A percentile compares a stretch with the other conserved stretches of the same genome.
These are phyloP conservation scores for Ophiostoma piceae DNA, from an alignment of 2,329 filamentous ascomycete species.

Conservation along the genomic window DNA sequence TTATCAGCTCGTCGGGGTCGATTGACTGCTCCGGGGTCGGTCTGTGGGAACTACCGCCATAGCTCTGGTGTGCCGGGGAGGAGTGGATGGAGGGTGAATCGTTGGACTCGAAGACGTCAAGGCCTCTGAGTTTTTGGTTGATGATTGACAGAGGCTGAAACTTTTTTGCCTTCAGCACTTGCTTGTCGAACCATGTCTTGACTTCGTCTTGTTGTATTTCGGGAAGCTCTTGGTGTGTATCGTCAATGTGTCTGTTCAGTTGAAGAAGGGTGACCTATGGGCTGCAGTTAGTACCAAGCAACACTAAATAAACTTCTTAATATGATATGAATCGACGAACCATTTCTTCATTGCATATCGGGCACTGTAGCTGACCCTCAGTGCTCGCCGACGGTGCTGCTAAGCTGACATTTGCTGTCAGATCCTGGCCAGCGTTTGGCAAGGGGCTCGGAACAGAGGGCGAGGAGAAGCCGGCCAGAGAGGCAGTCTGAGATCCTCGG, in stretches of 20 bases:
- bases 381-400: conserved; percentile 49
- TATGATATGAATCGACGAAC: conserved; percentile 42
- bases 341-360: conserved; percentile 99
- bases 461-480: conserved; percentile 47
- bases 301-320: neutral
- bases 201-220: conserved; percentile 88
- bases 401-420: conserved; percentile 74
- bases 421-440: conserved; percentile 68
- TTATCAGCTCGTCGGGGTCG: conserved; percentile 88
- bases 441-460: conserved; percentile 55
- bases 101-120: conserved; percentile 93
- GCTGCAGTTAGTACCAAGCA: neutral
- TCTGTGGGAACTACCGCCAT: conserved; percentile 37
- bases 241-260: conserved; percentile 80
- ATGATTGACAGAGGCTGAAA: conserved; percentile 88
- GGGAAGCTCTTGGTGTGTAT: conserved; percentile 82
- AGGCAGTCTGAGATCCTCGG: conserved; percentile 59
- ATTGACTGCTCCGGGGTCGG: conserved; percentile 39
- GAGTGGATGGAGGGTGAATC: conserved; percentile 49
- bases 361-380: conserved; percentile 72
- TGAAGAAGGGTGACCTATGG: conserved; percentile 80
- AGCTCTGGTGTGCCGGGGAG: conserved; percentile 27
- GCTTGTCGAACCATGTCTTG: conserved; percentile 93
- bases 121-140: conserved; percentile 86
- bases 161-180: conserved; percentile 86